Conservation (phyloP, 768 basidiomycete species). For the Rhizopogon salebrosus region DNA sequence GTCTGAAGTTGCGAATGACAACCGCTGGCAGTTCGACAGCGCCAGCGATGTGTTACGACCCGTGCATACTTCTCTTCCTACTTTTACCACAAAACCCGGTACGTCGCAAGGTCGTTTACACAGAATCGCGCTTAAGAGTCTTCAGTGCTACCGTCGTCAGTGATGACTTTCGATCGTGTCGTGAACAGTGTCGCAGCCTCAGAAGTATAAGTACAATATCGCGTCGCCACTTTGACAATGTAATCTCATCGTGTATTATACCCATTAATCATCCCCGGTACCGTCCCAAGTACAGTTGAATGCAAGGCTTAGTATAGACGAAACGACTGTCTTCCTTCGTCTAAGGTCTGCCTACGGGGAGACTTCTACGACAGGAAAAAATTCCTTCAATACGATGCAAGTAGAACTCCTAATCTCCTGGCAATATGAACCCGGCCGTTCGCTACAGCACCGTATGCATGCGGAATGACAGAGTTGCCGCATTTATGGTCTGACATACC, state of each 20-base stretch:
- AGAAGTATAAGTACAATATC: conserved; percentile 22
- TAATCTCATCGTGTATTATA: background rate
- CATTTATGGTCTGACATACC: background rate
- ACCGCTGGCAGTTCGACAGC: conserved; percentile 49
- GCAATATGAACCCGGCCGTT: background rate
- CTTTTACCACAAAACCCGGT: background rate
- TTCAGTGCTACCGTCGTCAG: conserved; percentile 33
- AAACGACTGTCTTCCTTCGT: too few species aligned
- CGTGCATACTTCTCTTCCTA: background rate
- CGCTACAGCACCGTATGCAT: background rate
- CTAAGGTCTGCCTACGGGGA: too few species aligned
- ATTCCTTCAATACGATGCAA: background rate
- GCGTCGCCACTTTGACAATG: background rate
- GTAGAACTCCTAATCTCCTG: background rate
- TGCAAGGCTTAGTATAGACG: background rate
- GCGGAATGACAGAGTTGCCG: background rate
- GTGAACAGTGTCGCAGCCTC: conserved; percentile 49
- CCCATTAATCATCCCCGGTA: background rate
- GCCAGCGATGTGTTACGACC: conserved; percentile 43
- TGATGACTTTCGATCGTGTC: conserved; percentile 45
- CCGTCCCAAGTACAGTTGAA: background rate
- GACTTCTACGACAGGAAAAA: too few species aligned
- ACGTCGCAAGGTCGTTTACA: background rate
- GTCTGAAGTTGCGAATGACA: conserved; percentile 34
- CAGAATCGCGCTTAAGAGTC: conserved; percentile 8